A percentile compares a stretch with the other conserved stretches of the same genome.
phyloP scores from a whole-genome alignment of 2,329 filamentous ascomycete genomes.

The Aspergillus sp. region DNA sequence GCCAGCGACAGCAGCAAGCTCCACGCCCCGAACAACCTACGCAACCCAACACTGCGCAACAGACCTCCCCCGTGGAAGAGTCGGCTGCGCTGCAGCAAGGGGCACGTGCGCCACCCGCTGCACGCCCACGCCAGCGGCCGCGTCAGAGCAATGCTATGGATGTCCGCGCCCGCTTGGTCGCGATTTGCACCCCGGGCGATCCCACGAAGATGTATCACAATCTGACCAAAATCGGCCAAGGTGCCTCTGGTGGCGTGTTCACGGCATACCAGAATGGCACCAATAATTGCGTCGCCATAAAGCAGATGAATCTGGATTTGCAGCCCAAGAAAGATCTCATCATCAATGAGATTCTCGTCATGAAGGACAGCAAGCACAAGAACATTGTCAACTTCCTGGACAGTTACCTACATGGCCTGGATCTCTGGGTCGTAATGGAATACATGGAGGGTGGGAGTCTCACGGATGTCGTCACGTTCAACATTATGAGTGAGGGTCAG shows the following conservation, averaged over 20 bases:
- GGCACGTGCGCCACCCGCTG: conserved; percentile 51
- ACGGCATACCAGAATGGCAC: conserved; percentile 82
- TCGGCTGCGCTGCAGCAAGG: conserved; percentile 37
- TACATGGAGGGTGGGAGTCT: conserved; percentile 98
- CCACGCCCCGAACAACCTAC: conserved; percentile 51
- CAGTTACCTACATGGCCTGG: conserved; percentile 84
- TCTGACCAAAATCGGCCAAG: conserved; percentile 94
- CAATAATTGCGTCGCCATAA: conserved; percentile 92
- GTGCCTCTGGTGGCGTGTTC: conserved; percentile 92
- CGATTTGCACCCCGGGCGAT: conserved; percentile 87
- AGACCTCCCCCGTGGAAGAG: conserved; percentile 36
- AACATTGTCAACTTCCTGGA: conserved; percentile 99
- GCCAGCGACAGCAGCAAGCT: conserved; percentile 63
- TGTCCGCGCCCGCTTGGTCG: conserved; percentile 76
- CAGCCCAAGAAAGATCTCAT: conserved; percentile 99
- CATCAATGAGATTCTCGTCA: conserved; percentile 98
- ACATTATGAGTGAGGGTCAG: conserved; percentile 97
- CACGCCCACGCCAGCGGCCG: conserved; percentile 72
- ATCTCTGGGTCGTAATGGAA: conserved; percentile 99
- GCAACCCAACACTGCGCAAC: conserved; percentile 32
- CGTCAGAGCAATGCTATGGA: conserved; percentile 80
- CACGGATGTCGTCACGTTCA: conserved; percentile 97
- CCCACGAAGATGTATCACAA: conserved; percentile 83
- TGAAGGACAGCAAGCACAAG: conserved; percentile 97
- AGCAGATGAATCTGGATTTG: conserved; percentile 99